Base-by-base conservation (phyloP, 148 eudicot genomes). In the Salicornia ramosissima region DNA sequence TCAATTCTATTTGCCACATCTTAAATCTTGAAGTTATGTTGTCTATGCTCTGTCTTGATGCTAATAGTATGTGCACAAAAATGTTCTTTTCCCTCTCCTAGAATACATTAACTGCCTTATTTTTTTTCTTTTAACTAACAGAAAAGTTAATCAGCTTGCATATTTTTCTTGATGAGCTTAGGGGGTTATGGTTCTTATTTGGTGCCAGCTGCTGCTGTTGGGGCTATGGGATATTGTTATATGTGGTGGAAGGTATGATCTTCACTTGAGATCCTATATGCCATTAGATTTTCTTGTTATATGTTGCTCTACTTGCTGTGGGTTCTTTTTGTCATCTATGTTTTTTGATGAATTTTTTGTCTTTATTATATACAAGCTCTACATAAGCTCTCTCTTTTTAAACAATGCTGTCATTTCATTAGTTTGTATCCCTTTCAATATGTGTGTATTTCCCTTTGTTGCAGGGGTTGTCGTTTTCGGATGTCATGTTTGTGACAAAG, bases 181-280 rank as follows among this genome's bases (percentile, higher is more conserved):
- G 97, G 89, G 50, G 81, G 87, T 75, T 80, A 73, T 74, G 70
- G 86, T 69, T 88, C 98, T 49, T 90, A 90, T 78, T 77, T 92
- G 81, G 76, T 90, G 70, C 98, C 98, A 64, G 94, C 98, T 70
- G 96, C 96, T 67, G 93, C 98, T 18, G 18, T 90, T 61, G 98
- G 98, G 74, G 96, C 96, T 19, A 81, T 90, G 96, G 98, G 96
- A 62, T 90, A 92, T 66, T 90, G 96, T 73, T 92, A 88, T 75
- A 92, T 92, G 96, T 83, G 96, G 98, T 92, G 96, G 98, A 92
- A 92, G 96, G 98, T 80, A 70, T 77, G 84, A 61, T 55, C 70
- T 55, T 71, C 72, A 29, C 61, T 61, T 28, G 11, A 69, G 51
- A 47, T 74, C 46, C 49, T 49, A 30, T 43, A 40, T 70, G 65